Evolutionary conservation across 208 protist species (phyloP), one percentile per base, ranked within the genome.

Genomic region (Crithidia sp.): DNA sequence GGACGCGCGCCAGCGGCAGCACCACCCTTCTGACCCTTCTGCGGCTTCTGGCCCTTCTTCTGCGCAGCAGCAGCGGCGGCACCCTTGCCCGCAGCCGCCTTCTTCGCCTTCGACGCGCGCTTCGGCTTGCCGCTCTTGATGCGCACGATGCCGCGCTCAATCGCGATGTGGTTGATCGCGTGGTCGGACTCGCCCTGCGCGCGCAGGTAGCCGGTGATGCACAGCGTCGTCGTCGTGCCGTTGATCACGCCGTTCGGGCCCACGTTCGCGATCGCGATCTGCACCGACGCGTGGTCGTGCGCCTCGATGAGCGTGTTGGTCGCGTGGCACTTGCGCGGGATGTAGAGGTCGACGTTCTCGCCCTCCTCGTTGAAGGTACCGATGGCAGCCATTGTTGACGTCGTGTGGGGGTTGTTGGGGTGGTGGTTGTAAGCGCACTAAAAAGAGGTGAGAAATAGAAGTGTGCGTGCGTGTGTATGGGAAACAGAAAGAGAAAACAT

Each of bases 261-360:
- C 49, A 99, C 96, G 74, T 98, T 88, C 67, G 94, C 97, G 76
- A 99, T 92, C 74, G 94, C 89, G 83, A 99, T 93, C 96, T 99
- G 98, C 50, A 99, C 92, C 49, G 95, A 82, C 54, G 96, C 96
- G 92, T 99, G 95, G 85, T 99, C 98, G 75, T 91, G 96, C 52
- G 96, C 94, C 65, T 76, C 67, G 81, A 99, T 98, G 53, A 99
- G 86, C 73, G 81, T 84, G 92, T 98, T 98, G 61, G 98, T 98
- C 81, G 97, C 95, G 75, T 97, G 96, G 95, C 97, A 99, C 89
- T 98, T 98, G 82, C 97, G 91, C 62, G 97, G 97, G 80, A 97
- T 97, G 92, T 98, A 98, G 43, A 98, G 83, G 74, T 99, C 97
- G 68, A 99, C 90, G 66, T 92, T 96, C 59, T 90, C 79, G 60